Evolutionary conservation across 1,284 basidiomycete genomes (phyloP), one percentile per base, ranked within the genome.

Genomic region (Leccinum fallax): DNA sequence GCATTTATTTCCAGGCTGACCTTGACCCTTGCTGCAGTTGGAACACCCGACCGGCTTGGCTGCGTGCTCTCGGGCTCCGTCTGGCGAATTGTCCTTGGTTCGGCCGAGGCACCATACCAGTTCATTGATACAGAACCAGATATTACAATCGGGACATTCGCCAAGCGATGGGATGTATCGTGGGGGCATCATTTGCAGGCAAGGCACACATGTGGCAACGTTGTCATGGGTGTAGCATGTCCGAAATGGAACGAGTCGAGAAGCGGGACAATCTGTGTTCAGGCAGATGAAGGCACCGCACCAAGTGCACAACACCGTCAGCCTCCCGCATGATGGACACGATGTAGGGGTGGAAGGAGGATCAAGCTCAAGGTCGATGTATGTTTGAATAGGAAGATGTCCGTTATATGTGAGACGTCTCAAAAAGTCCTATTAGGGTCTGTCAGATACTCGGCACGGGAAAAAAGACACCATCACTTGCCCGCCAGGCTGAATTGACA

Each of bases 61-160:
- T 34, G 32, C 11, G 32, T 34, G 32, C 32, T 34, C 32, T 34
- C 32, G 32, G 11, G 32, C 10, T 32, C 30, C 30, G 30, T 32
- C 9, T 32, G 5, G 32, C 32, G 32, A 38, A 38, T 38, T 15
- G 7, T 16, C 15, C 16, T 38, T 67, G 2, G 70, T 67, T 58
- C 71, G 62, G 28, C 68, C 68, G 4, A 59, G 52, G 54, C 68
- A 69, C 68, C 71, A 69, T 2, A 55, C 65, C 62, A 69, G 15
- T 21, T 72, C 71, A 13, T 48, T 57, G 16, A 49, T 48, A 58
- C 70, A 69, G 46, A 69, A 71, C 68, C 68, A 69, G 53, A 59
- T 55, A 32, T 61, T 19, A 54, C 70, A 69, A 4, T 54, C 21
- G 15, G 68, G 68, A 52, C 70, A 69, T 60, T 69, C 52, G 21